Evolutionary conservation across 441 rosid species (phyloP).

Genomic region (Adansonia rubrostipa): DNA sequence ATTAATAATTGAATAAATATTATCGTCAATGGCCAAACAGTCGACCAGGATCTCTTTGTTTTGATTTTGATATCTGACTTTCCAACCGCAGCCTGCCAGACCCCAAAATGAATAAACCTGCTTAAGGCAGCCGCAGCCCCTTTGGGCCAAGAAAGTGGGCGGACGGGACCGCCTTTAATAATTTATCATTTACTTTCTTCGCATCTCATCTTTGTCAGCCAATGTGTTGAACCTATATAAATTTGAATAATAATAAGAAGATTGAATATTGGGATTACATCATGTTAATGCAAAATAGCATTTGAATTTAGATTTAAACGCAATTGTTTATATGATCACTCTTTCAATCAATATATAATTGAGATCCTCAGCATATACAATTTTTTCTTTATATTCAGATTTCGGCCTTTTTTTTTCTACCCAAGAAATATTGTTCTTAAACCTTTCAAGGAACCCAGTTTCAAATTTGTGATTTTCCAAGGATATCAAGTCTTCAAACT

Average conservation of each 20-base stretch:
- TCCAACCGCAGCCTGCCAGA: neutral
- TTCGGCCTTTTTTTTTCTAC: too few species aligned
- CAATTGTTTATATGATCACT: too few species aligned
- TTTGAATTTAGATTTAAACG: neutral
- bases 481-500: neutral
- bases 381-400: neutral
- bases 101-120: too few species aligned
- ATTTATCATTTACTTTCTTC: neutral
- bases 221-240: neutral
- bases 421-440: neutral
- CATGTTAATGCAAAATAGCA: neutral
- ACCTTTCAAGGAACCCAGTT: constrained; percentile 18
- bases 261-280: neutral
- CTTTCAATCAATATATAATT: too few species aligned
- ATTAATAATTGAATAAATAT: too few species aligned
- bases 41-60: neutral
- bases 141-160: constrained; percentile 29
- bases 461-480: constrained; percentile 13
- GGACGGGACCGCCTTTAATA: neutral
- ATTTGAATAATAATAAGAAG: neutral
- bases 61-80: neutral
- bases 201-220: neutral
- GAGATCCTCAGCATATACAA: too few species aligned
- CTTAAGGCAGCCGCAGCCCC: constrained; percentile 16
- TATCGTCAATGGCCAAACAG: neutral